phyloP scores from a whole-genome alignment of 2,329 filamentous ascomycete species.

The Penicillium oxalicum region DNA sequence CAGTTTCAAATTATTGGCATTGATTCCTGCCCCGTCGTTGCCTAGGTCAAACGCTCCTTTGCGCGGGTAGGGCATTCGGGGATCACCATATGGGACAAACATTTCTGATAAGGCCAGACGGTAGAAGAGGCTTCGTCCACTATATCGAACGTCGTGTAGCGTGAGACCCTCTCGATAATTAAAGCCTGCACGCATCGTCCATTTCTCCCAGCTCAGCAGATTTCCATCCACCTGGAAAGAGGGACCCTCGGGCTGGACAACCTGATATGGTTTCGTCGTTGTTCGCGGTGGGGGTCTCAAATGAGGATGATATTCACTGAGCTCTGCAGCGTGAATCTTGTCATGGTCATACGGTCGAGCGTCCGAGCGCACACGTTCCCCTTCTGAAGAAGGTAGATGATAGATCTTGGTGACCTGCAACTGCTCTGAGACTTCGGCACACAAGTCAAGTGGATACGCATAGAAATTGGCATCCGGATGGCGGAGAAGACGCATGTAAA shows the following conservation, averaged over 20 bases:
- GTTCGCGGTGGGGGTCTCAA: slow-evolving; percentile 25
- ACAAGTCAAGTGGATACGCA: slow-evolving; percentile 52
- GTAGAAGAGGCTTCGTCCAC: slow-evolving; percentile 38
- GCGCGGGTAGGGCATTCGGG: slow-evolving; percentile 36
- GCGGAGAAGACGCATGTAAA: slow-evolving; percentile 38
- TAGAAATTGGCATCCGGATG: slow-evolving; percentile 52
- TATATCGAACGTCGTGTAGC: slow-evolving; percentile 39
- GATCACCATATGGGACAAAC: slow-evolving; percentile 43
- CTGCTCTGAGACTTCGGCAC: slow-evolving; percentile 47
- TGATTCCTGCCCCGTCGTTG: slow-evolving; percentile 39
- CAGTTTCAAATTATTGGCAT: slow-evolving; percentile 37
- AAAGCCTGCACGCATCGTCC: slow-evolving; percentile 40
- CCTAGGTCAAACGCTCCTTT: slow-evolving; percentile 44
- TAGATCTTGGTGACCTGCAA: slow-evolving; percentile 48
- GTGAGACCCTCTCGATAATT: slow-evolving; percentile 43
- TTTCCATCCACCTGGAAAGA: slow-evolving; percentile 30
- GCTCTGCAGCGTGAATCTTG: slow-evolving; percentile 28
- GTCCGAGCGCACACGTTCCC: slow-evolving; percentile 35
- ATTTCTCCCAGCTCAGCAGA: slow-evolving; percentile 39
- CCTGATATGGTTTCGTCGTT: slow-evolving; percentile 34
- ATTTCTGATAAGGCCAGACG: slow-evolving; percentile 40
- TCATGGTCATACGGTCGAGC: slow-evolving; percentile 37
- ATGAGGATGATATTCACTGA: slow-evolving; percentile 33
- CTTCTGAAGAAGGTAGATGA: slow-evolving; percentile 40
- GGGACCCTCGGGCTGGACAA: slow-evolving; percentile 33